phyloP scores from a whole-genome alignment of 345 rosid species.

The Excoecaria cochinchinensis region DNA sequence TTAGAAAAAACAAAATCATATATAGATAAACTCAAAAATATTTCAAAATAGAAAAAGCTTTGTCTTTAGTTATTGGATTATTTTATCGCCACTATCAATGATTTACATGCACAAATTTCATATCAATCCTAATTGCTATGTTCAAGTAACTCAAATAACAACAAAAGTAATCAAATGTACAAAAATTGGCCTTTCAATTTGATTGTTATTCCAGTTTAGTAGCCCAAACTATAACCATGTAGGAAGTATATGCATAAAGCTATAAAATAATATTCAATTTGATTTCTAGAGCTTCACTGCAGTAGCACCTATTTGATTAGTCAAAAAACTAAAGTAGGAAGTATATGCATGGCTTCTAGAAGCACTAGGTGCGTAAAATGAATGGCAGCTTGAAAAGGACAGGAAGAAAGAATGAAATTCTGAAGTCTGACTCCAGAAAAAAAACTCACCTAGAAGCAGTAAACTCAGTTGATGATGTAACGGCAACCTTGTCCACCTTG shows the following conservation, averaged over 20 bases:
- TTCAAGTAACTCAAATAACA: neutral
- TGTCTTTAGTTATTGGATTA: neutral
- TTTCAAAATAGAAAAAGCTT: too few relatives aligned
- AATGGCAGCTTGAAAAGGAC: neutral
- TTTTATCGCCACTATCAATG: neutral
- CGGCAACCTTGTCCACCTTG: constrained; percentile 56
- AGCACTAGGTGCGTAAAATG: neutral
- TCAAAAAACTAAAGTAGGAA: neutral
- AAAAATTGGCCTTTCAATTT: neutral
- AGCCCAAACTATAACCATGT: neutral
- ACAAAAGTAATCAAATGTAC: neutral
- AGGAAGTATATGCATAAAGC: too few relatives aligned
- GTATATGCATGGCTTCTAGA: neutral
- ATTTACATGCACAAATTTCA: neutral
- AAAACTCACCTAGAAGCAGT: constrained; percentile 48
- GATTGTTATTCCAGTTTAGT: neutral
- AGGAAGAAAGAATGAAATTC: constrained; percentile 4
- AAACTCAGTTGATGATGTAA: constrained; percentile 45
- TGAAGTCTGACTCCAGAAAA: neutral
- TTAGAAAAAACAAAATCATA: too few relatives aligned
- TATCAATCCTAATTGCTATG: neutral
- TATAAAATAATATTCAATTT: too few relatives aligned
- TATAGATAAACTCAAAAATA: too few relatives aligned
- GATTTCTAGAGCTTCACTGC: too few relatives aligned
- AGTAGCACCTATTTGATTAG: neutral